Conservation (phyloP, 2,329 filamentous ascomycete species). For the Colletotrichum sp. region DNA sequence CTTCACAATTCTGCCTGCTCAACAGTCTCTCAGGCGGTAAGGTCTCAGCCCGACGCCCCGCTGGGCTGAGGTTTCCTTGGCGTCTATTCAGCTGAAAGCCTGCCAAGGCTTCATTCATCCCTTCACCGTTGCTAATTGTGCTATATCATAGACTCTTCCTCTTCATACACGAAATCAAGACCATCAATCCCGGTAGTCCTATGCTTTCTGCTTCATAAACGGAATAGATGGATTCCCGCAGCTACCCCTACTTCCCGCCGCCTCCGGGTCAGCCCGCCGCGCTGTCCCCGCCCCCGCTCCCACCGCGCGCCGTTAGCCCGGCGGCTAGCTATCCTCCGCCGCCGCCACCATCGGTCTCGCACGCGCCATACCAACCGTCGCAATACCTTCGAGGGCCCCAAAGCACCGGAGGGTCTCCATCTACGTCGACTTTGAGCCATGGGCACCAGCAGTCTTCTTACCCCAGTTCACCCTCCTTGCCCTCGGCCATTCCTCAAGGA, state of each 20-base stretch:
- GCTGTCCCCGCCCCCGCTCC: not conserved
- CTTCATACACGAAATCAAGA: not conserved
- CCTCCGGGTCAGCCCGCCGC: not conserved
- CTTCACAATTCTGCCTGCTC: not conserved
- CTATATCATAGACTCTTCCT: not conserved
- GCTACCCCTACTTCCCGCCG: not conserved
- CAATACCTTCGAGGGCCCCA: not conserved
- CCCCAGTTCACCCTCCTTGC: not conserved
- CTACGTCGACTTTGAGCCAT: accelerated
- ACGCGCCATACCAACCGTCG: not conserved
- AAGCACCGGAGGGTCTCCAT: not conserved
- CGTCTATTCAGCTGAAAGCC: not conserved
- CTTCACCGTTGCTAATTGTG: not conserved
- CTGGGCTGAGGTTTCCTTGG: not conserved
- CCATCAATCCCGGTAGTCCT: not conserved
- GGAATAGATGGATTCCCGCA: not conserved
- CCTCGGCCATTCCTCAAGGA: not conserved
- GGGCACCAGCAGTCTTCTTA: not conserved
- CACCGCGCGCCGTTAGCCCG: not conserved
- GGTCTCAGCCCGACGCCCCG: not conserved
- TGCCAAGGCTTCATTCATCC: not conserved
- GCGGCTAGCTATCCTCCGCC: not conserved
- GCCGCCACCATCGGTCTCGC: not conserved
- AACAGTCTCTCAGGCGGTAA: not conserved
- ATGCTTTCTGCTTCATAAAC: not conserved